Base-by-base conservation (phyloP, 139 green algal species). In the Chlorella sp. region DNA sequence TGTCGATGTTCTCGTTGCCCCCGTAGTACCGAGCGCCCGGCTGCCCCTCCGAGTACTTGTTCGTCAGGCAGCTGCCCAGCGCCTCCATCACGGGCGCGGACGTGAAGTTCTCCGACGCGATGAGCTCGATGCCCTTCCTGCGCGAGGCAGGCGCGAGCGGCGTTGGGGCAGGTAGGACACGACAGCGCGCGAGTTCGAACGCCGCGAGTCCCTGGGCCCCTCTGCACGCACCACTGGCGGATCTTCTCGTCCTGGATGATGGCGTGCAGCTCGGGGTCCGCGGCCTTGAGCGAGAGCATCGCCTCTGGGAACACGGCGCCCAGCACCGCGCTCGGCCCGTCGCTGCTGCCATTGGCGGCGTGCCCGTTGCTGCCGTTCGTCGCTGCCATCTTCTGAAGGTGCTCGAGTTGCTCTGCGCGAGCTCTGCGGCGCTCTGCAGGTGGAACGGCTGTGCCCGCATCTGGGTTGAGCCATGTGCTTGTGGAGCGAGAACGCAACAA, bases 21-120 rank as follows among this genome's bases (percentile, higher is more conserved):
- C 95, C 95, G 74, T 99, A 99, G 81, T 99, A 99, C 1, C 95
- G 81, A 1, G 93, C 92, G 3, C 90, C 90, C 17, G 94, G 93
- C 80, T 97, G 88, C 0, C 95, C 95, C 81, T 99, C 95, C 1
- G 83, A 93, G 84, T 99, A 99, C 81, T 99, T 99, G 90, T 99
- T 99, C 1, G 95, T 99, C 32, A 98, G 79, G 80, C 86, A 92
- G n/a, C 89, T 97, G 27, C 95, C 95, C 62, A 99, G 84, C 5
- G 86, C 92, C 81, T 99, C 93, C 86, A 99, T 93, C 23, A 99
- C 95, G 0, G 92, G 88, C 66, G 71, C 60, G 6, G 86, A 95
- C 0, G 95, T 98, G 81, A 99, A 99, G 80, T 99, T 99, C 78
- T 99, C 95, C 2, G 85, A 94, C 1, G 95, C 95, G 72, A 99